phyloP scores from a whole-genome alignment of 805 yeast species.

The Spathaspora gorwiae region DNA sequence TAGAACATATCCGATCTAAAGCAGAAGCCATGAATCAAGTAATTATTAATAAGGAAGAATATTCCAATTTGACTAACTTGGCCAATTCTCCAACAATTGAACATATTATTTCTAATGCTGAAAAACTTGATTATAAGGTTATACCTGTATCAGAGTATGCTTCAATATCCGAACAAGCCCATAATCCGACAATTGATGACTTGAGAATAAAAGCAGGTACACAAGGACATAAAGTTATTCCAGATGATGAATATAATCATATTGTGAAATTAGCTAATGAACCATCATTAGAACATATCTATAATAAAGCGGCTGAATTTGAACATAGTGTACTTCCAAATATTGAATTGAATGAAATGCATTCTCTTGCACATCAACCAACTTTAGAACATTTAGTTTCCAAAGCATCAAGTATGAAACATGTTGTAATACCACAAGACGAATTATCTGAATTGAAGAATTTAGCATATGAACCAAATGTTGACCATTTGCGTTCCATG shows the following conservation, averaged over 20 bases:
- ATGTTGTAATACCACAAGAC: conserved; percentile 7
- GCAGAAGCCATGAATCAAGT: conserved; percentile 6
- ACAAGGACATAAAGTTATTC: conserved; percentile 1
- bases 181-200: conserved; percentile 18
- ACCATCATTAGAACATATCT: conserved; percentile 20
- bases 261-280: conserved; percentile 18
- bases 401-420: conserved; percentile 11
- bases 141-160: not conserved
- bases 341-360: conserved; percentile 12
- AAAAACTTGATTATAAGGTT: conserved; percentile 11
- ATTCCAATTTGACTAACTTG: conserved; percentile 4
- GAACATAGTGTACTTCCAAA: conserved; percentile 15
- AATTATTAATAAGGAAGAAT: conserved; percentile 2
- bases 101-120: conserved; percentile 17
- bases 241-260: conserved; percentile 3
- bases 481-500: conserved; percentile 11
- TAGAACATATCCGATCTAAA: conserved; percentile 14
- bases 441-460: conserved; percentile 12
- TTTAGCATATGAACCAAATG: conserved; percentile 19
- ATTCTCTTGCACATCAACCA: conserved; percentile 15
- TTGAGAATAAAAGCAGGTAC: conserved; percentile 4
- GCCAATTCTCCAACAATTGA: conserved; percentile 21
- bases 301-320: conserved; percentile 13
- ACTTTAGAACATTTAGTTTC: conserved; percentile 11
- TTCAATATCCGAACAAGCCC: conserved; percentile 17